These are phyloP conservation scores for Rhizophlyctis rosea DNA, from an alignment of 192 early-diverging fungal genomes.

Conservation along the genomic window DNA sequence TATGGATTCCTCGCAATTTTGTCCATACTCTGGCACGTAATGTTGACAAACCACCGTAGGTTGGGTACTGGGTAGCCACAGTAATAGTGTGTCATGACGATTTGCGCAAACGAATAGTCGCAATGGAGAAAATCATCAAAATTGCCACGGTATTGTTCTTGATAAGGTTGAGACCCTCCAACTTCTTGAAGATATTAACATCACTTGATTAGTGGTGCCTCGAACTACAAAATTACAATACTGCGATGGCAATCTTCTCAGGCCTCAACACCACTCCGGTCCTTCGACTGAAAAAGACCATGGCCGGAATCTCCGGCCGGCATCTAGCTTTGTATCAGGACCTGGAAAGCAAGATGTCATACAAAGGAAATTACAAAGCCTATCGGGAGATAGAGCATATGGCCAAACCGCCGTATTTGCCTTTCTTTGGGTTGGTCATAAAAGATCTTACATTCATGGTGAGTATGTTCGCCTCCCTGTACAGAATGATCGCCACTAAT, in stretches of 20 bases:
- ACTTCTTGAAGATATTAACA: background rate
- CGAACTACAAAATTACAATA: conserved; percentile 38
- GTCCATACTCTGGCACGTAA: no score
- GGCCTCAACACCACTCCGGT: conserved; percentile 41
- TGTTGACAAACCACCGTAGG: no score
- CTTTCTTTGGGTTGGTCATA: conserved; percentile 41
- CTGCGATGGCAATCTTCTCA: conserved; percentile 42
- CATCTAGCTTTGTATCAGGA: conserved; percentile 20
- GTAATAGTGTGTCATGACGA: conserved; percentile 22
- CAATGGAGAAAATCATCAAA: conserved; percentile 31
- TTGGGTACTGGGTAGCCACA: conserved; percentile 30
- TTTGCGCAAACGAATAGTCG: conserved; percentile 19
- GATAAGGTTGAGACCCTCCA: background rate
- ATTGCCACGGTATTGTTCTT: conserved; percentile 10
- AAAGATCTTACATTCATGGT: conserved; percentile 36
- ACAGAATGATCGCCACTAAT: background rate
- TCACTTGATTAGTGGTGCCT: conserved; percentile 15
- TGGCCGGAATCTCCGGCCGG: conserved; percentile 21
- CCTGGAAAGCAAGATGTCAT: conserved; percentile 26
- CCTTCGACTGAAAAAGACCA: conserved; percentile 35
- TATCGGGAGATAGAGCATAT: conserved; percentile 34
- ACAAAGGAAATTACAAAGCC: conserved; percentile 32
- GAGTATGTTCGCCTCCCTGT: background rate
- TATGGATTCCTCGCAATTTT: no score
- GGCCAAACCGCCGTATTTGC: conserved; percentile 27